A percentile compares a stretch with the other conserved stretches of the same genome.
These are phyloP conservation scores for Lyophyllum semitale DNA, from an alignment of 768 basidiomycete species.

Conservation along the genomic window DNA sequence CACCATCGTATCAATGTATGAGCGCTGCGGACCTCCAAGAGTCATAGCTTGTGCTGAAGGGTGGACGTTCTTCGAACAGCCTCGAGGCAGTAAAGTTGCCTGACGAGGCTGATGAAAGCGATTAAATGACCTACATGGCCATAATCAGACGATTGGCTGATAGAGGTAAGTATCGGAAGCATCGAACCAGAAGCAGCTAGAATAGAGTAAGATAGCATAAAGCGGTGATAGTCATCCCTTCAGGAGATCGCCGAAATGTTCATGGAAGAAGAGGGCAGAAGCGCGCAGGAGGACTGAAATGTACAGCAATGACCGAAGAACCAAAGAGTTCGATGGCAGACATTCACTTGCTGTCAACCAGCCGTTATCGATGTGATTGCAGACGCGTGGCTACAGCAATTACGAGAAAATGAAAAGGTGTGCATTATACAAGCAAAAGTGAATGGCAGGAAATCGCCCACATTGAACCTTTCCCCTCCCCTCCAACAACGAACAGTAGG, in stretches of 20 bases:
- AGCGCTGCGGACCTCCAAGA: background rate
- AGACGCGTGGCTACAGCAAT: background rate
- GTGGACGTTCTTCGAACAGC: background rate
- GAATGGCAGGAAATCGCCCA: slow-evolving; percentile 10
- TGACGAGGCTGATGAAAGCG: background rate
- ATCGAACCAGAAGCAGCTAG: background rate
- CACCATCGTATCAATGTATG: background rate
- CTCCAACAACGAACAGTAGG: background rate
- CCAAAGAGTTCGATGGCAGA: too few relatives aligned
- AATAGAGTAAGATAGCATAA: background rate
- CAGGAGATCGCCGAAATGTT: background rate
- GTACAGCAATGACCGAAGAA: background rate
- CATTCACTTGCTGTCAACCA: background rate
- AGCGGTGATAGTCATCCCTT: background rate
- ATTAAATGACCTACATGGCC: background rate
- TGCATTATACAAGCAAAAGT: slow-evolving; percentile 14
- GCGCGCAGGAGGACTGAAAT: background rate
- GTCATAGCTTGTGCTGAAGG: background rate
- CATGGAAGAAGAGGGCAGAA: background rate
- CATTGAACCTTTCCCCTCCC: slow-evolving; percentile 10
- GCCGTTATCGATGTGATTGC: background rate
- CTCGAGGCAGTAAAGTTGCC: background rate
- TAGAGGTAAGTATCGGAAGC: background rate
- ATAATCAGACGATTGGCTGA: background rate
- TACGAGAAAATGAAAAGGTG: background rate